Evolutionary conservation across 2,329 filamentous ascomycete species (phyloP), one percentile per base, ranked within the genome.

Genomic region (Diaporthe velutina): DNA sequence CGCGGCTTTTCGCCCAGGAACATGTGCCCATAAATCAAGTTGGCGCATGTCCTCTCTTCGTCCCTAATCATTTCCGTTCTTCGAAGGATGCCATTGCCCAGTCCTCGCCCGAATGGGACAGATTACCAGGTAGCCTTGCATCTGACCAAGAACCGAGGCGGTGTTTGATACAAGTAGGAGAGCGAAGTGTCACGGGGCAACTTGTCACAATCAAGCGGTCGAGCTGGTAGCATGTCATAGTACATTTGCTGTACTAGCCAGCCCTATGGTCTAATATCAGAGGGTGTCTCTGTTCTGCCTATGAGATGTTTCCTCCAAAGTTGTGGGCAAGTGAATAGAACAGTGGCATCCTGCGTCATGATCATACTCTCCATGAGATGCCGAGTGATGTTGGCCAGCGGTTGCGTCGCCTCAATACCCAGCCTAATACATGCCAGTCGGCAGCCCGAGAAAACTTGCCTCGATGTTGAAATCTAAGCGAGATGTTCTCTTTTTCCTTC

Each of bases 241-340:
- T 74, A 74, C 72, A 71, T 66, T 68, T 77, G 54, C 60, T 74
- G 61, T 70, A 73, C n/a, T 76, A 74, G 74, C 58, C 61, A 66
- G 70, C 72, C 76, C 73, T 77, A 74, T 73, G 72, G 58, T 75
- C 68, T 75, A 76, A 70, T 76, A 74, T 76, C 76, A 75, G 76
- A 76, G 76, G 73, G 74, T 74, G 71, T 76, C 60, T 64, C 74
- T 68, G 73, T 64, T 73, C 72, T 74, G 74, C 74, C 74, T 76
- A 74, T 74, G 68, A 74, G 48, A 76, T 76, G 68, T 50, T 74
- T 55, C 73, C 61, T 75, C 75, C 75, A 77, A 77, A 72, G 68
- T 71, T 54, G 66, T 72, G 67, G 73, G 72, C 70, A 76, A 74
- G 58, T 71, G 75, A 77, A 74, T 66, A 77, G 70, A 77, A 74